Evolutionary conservation across 768 basidiomycete genomes (phyloP), one percentile per base, ranked within the genome.

Genomic region (Boletus pseudopeckii): DNA sequence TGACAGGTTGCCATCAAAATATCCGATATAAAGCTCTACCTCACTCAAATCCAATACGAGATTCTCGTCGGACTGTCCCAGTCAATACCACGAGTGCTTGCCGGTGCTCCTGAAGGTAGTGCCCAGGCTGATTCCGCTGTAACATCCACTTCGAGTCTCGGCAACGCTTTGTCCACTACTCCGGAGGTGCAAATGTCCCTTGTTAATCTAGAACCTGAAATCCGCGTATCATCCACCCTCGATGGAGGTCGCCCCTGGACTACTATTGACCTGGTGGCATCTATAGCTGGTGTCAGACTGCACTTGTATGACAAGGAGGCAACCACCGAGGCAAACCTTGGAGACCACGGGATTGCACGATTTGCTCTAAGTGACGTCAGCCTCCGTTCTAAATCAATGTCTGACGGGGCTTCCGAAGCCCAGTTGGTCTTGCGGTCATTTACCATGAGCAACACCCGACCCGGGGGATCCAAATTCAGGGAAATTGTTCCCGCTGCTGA

Each of bases 401-500:
- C 86, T 18, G 84, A 95, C 67, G 87, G 90, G 18, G 81, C 91
- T n/a, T 77, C 81, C 55, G 92, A 97, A 68, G 86, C 88, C 3
- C 94, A 97, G 70, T 73, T 98, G 45, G 78, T 93, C 26, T 71
- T 98, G n/a, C 84, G 85, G 61, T 95, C 96, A 0, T 87, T 98
- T 64, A 92, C 92, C 1, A 87, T 98, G 78, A 85, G 81, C 69
- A 95, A 96, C 66, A 98, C 86, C 2, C 79, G 87, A 48, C 81
- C 90, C 0, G 91, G 92, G 7, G 76, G 76, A 44, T 89, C 92
- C 24, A 86, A 81, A 62, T 98, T 94, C 75, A 83, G 94, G 39
- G 95, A 98, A 69, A 94, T 99, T 52, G 90, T 99, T 56, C 96
- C 97, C 13, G 86, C 93, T 6, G 88, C 92, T 14, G 81, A 85